These are phyloP conservation scores for Suillus ampliporus DNA, from an alignment of 768 basidiomycete species.

Conservation along the genomic window DNA sequence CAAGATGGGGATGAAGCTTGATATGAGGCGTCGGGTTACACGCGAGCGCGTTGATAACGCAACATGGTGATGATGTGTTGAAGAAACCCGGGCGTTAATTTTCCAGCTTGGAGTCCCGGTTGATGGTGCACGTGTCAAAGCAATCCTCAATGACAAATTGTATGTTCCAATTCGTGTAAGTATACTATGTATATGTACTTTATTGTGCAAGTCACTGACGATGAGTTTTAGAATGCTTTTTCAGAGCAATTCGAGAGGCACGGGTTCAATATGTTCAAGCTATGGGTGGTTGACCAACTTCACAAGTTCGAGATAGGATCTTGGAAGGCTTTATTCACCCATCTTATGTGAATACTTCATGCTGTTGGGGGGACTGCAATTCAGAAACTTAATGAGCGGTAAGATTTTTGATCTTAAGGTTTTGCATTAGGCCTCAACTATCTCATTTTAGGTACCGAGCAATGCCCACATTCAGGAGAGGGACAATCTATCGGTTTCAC, in stretches of 20 bases:
- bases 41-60: not conserved
- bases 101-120: no score
- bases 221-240: slow-evolving; percentile 39
- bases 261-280: no score
- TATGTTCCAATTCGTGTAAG: slow-evolving; percentile 10
- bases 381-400: slow-evolving; percentile 19
- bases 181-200: not conserved
- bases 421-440: no score
- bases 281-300: slow-evolving; percentile 19
- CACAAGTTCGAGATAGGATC: slow-evolving; percentile 24
- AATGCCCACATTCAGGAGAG: slow-evolving; percentile 35
- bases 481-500: slow-evolving; percentile 35
- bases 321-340: slow-evolving; percentile 21
- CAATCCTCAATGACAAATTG: slow-evolving; percentile 1
- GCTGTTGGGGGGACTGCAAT: slow-evolving; percentile 8
- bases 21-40: slow-evolving; percentile 4
- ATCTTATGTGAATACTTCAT: slow-evolving; percentile 22
- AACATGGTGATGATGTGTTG: slow-evolving; percentile 11
- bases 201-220: no score
- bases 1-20: slow-evolving; percentile 14
- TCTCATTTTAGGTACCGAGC: slow-evolving; percentile 27
- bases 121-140: slow-evolving; percentile 8
- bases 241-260: no score
- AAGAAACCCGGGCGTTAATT: no score
- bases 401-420: slow-evolving; percentile 8